Evolutionary conservation across 495 filamentous ascomycete species (phyloP), one percentile per base, ranked within the genome.

Genomic region (Aspergillus coremiiformis): DNA sequence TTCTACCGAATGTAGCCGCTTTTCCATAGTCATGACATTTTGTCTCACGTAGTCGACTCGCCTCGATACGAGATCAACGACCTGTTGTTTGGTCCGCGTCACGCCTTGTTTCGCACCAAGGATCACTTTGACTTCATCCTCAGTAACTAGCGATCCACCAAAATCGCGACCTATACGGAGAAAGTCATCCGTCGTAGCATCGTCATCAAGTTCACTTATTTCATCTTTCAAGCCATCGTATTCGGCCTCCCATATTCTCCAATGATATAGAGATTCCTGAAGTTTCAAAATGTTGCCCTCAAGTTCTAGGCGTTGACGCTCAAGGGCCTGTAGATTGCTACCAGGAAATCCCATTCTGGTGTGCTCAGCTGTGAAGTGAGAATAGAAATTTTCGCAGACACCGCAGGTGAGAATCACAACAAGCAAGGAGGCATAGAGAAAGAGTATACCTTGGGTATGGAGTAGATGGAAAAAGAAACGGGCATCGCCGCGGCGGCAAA

Each of bases 181-280:
- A 30, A 84, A 73, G 33, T 84, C 77, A 5, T 78, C 67, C 0
- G 61, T 58, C 4, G 68, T 68, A 11, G 79, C 69, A 23, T 79
- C 66, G 6, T 76, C 66, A n/a, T 73, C 60, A 27, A 88, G 62
- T 4, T 60, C 65, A 39, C 71, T 58, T 24, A 98, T 78, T 57
- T 90, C 87, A 50, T 93, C 87, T 59, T 84, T 90, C 51, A 97
- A 73, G 11, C 81, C 83, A 56, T 95, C 89, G 66, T 97, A 98
- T 57, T 96, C 94, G 14, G 85, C 77, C 59, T 95, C 91, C 81
- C 84, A 93, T 47, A 80, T 83, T 60, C 88, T 84, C 93, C 92
- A 97, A 68, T 91, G 83, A 39, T 79, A 80, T 17, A 97, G 78
- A 3, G 90, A 84, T 57, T 86, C 78, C 19, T 79, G 78, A 9